Evolutionary conservation across 345 rosid genomes (phyloP).

Genomic region (Salix dunnii): DNA sequence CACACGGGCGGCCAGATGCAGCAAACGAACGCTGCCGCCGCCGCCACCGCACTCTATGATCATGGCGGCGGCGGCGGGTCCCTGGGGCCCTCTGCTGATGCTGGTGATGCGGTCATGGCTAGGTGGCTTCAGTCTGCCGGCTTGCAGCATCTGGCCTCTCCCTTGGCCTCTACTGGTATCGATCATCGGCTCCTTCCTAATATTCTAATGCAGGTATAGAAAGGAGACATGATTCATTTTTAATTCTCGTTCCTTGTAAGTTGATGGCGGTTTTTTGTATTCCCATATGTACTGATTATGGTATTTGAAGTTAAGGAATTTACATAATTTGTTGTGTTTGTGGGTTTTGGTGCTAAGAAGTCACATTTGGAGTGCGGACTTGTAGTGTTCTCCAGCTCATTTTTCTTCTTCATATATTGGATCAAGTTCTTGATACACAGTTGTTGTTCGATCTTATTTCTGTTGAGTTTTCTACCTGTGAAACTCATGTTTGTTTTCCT

Average conservation of each 20-base stretch:
- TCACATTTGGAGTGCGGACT: neutral
- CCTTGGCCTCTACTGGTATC: slow-evolving; percentile 65
- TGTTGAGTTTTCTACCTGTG: too few relatives aligned
- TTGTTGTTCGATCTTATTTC: neutral
- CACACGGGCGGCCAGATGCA: slow-evolving; percentile 99
- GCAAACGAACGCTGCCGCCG: slow-evolving; percentile 92
- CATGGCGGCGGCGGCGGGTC: slow-evolving; percentile 42
- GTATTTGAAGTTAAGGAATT: neutral
- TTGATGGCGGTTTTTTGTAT: neutral
- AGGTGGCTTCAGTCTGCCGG: slow-evolving; percentile 99
- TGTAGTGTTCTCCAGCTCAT: too few relatives aligned
- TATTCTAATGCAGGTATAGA: slow-evolving; percentile 81
- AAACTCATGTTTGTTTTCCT: too few relatives aligned
- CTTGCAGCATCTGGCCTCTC: slow-evolving; percentile 99
- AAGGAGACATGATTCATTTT: neutral
- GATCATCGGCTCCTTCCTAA: slow-evolving; percentile 91
- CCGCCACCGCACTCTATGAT: slow-evolving; percentile 79
- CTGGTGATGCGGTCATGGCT: slow-evolving; percentile 96
- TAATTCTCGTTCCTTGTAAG: neutral
- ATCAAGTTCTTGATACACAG: neutral
- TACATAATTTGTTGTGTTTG: neutral
- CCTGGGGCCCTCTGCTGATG: slow-evolving; percentile 58
- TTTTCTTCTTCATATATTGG: neutral
- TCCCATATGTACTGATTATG: neutral
- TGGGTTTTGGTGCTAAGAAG: neutral